Base-by-base conservation (phyloP, 2,329 filamentous ascomycete species). In the Coniochaeta sp. region DNA sequence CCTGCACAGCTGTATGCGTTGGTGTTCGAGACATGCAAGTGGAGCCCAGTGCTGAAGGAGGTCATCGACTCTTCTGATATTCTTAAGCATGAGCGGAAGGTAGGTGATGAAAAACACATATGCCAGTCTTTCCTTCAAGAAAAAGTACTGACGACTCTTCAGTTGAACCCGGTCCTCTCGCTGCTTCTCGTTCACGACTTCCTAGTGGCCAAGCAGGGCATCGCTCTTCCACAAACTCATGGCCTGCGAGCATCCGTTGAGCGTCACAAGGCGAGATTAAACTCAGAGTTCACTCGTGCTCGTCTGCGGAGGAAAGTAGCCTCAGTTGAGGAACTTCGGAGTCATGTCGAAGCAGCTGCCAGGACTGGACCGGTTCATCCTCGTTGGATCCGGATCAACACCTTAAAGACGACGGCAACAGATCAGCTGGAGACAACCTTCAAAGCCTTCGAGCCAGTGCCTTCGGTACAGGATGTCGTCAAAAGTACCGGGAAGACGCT, bases 381-480 rank as follows among this genome's bases (percentile, higher is more conserved):
- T n/a, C 83, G 94, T 51, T 99, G 94, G 94, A 82, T 96, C 35
- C 83, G 94, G 2, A 76, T 97, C 56, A 99, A 97, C 64, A 83
- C 85, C 0, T 70, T 96, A 12, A 85, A 83, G 59, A 85, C 84
- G 10, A 85, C 78, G 0, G 65, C 95, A 5, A 76, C 85, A 16
- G 77, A 83, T 4, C 87, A 95, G 67, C 71, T 96, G n/a, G 71
- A 75, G 14, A 84, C 81, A 0, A 92, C 88, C 0, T 96, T 97
- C 66, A 68, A 76, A 1, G 74, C 72, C 1, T 92, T 85, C 59
- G 68, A 72, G 18, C 72, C 75, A 45, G 82, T 84, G 1, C 62
- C 70, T 0, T 74, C 72, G 0, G 69, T 96, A 3, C 61, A 67
- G 1, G 78, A 82, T 16, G 76, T 91, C 20, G 75, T 81, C 24